Base-by-base conservation (phyloP, 2,329 filamentous ascomycete species). In the Dactylellina parvicollis region DNA sequence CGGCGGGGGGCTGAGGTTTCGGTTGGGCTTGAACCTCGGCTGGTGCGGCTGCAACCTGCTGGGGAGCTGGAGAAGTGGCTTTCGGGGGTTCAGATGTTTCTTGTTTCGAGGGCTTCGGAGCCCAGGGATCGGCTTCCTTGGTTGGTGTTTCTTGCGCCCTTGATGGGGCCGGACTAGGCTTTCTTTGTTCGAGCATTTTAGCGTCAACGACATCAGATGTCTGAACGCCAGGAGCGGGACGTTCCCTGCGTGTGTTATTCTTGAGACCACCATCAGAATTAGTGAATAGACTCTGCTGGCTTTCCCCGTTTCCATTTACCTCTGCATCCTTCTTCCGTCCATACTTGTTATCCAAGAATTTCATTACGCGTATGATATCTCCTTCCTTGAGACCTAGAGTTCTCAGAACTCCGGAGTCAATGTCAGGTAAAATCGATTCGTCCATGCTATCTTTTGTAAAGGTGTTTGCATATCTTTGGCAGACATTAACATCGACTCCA, bases 331-430 rank as follows among this genome's bases (percentile, higher is more conserved):
- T 85, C 49, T 84, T 86, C 36, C 93, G 89, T 54, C 85, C 86
- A 79, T 87, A 96, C 79, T 92, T 95, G 79, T 84, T 86, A 80
- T 99, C 94, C 64, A 99, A 82, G 77, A 86, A 87, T 75, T 94
- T 93, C 88, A 95, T 97, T 4, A 99, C 91, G 75, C 96, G 93
- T 78, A 99, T 87, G 70, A 97, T 96, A 80, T 99, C 95, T 24
- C 95, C 95, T 81, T 98, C 95, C 73, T 96, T 93, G 52, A 99
- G 82, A n/a, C 95, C 95, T 42, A 99, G 83, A 12, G 90, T 96
- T 40, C 95, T 89, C 50, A 99, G 84, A 16, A 94, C 88, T 73
- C 86, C 88, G 3, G 92, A 87, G 64, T 93, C 91, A 55, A 99
- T 94, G 78, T 98, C 95, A 2, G 92, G 90, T 69, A 98, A 82